Evolutionary conservation across 495 filamentous ascomycete genomes (phyloP).

Genomic region (Aspergillus leporis): DNA sequence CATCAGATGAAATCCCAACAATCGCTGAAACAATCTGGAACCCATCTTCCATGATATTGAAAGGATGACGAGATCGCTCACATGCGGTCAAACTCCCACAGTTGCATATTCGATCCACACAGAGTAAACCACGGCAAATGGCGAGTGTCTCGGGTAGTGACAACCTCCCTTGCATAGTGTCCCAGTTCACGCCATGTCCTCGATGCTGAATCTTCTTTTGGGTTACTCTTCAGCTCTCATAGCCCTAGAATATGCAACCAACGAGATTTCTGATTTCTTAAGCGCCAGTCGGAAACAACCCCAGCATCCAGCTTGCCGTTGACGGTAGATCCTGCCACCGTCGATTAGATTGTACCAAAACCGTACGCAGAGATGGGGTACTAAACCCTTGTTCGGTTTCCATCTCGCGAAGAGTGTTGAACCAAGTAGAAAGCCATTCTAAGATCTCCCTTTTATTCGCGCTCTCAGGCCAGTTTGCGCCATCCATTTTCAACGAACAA

Average conservation of each 20-base stretch:
- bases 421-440: neutral
- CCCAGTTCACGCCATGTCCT: constrained; percentile 19
- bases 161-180: constrained; percentile 11
- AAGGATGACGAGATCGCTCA: constrained; percentile 45
- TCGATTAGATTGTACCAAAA: constrained; percentile 2
- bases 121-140: constrained; percentile 23
- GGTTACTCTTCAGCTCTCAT: constrained; percentile 23
- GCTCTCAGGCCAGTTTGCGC: constrained; percentile 8
- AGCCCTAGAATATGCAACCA: constrained; percentile 22
- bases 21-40: constrained; percentile 41
- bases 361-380: neutral
- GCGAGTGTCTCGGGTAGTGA: constrained; percentile 17
- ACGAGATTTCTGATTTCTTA: neutral
- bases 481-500: constrained; percentile 1
- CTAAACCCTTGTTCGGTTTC: neutral
- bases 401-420: constrained; percentile 1
- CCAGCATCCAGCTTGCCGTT: constrained; percentile 8
- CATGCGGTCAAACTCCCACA: constrained; percentile 43
- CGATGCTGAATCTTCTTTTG: constrained; percentile 3
- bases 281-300: neutral
- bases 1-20: constrained; percentile 48
- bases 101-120: constrained; percentile 20
- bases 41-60: constrained; percentile 49
- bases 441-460: constrained; percentile 6
- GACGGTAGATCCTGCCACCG: constrained; percentile 2